phyloP scores from a whole-genome alignment of 257 asterid genomes.

The Jacaranda mimosifolia region DNA sequence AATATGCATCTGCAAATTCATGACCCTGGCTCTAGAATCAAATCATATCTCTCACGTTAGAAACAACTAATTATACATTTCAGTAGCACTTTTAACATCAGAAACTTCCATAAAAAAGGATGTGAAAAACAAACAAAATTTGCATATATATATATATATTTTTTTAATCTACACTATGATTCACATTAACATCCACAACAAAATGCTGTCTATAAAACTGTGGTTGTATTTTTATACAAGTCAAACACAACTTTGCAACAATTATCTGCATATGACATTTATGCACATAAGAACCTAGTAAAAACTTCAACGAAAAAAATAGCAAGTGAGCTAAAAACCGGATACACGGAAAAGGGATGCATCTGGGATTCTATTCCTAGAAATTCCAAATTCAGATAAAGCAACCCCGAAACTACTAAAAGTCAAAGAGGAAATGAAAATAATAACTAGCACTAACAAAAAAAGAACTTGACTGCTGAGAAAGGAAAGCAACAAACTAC shows the following conservation, averaged over 20 bases:
- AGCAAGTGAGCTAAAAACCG: background rate
- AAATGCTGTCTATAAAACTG: background rate
- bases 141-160: background rate
- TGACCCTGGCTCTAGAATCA: background rate
- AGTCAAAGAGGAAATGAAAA: background rate
- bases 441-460: background rate
- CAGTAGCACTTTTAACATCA: background rate
- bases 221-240: too few species aligned
- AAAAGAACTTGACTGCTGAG: background rate
- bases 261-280: background rate
- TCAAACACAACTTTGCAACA: background rate
- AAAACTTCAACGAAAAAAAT: background rate
- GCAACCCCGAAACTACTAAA: background rate
- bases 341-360: background rate
- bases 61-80: background rate
- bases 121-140: background rate
- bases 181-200: background rate
- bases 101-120: background rate
- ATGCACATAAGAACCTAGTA: background rate
- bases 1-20: conserved; percentile 20
- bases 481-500: conserved; percentile 41
- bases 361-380: background rate
- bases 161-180: background rate
- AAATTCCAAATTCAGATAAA: conserved; percentile 22
- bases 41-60: background rate